A percentile compares a stretch with the other conserved stretches of the same genome.
These are phyloP conservation scores for Aspergillus heteromorphus DNA, from an alignment of 495 filamentous ascomycete species.

Conservation along the genomic window DNA sequence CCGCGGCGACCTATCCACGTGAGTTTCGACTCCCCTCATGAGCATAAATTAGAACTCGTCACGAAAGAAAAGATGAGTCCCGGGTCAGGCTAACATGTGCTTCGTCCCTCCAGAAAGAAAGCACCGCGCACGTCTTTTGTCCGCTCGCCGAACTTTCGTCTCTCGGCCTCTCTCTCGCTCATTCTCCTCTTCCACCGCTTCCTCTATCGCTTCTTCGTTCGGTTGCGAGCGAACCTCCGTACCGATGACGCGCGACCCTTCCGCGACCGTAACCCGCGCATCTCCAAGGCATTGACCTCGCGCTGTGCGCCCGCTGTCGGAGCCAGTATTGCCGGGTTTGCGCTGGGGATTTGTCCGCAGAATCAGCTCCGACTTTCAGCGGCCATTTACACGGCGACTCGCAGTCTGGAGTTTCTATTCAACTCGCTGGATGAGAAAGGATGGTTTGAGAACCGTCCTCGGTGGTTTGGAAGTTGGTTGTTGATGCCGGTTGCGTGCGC, in stretches of 20 bases:
- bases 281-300: constrained; percentile 69
- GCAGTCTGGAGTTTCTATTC: constrained; percentile 80
- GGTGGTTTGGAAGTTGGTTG: constrained; percentile 97
- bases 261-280: constrained; percentile 72
- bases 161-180: constrained; percentile 74
- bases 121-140: constrained; percentile 49
- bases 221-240: constrained; percentile 71
- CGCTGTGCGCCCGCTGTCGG: constrained; percentile 80
- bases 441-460: constrained; percentile 66
- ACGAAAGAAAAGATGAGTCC: too few species aligned
- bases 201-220: constrained; percentile 82
- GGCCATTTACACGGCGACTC: constrained; percentile 71
- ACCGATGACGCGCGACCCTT: constrained; percentile 70
- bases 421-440: constrained; percentile 77
- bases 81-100: neutral
- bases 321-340: constrained; percentile 77
- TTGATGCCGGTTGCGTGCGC: constrained; percentile 88
- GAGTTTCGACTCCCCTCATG: constrained; percentile 4
- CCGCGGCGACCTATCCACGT: constrained; percentile 31
- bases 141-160: constrained; percentile 65
- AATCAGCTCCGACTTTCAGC: constrained; percentile 73
- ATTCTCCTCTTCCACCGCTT: constrained; percentile 84
- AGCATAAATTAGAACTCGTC: neutral
- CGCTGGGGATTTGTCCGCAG: constrained; percentile 71
- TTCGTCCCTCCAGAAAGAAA: constrained; percentile 22